phyloP scores from a whole-genome alignment of 805 yeast species.

The Lipomyces chichibuensis region DNA sequence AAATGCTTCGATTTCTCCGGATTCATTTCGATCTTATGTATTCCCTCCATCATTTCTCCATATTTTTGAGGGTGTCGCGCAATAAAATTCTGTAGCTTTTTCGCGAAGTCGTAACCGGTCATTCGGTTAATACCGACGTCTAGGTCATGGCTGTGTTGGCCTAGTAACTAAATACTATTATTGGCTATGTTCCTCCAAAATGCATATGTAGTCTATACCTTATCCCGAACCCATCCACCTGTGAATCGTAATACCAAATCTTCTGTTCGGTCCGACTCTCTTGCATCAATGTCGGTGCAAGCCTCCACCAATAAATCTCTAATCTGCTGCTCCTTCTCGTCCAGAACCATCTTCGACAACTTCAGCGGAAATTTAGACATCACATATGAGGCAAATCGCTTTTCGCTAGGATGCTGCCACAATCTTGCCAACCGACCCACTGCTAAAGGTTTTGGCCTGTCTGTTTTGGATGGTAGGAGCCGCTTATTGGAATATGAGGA shows the following conservation, averaged over 20 bases:
- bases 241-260: conserved; percentile 73
- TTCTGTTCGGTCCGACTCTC: conserved; percentile 29
- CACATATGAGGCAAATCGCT: background rate
- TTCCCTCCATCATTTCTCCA: conserved; percentile 27
- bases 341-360: background rate
- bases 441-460: background rate
- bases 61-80: conserved; percentile 27
- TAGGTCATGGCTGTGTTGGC: conserved; percentile 77
- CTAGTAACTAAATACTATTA: conserved; percentile 57
- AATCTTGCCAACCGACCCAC: background rate
- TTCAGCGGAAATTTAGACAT: background rate
- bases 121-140: conserved; percentile 87
- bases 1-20: conserved; percentile 96
- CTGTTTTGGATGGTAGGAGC: background rate
- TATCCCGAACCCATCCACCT: conserved; percentile 99
- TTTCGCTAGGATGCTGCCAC: background rate
- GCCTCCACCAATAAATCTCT: conserved; percentile 42
- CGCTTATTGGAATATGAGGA: background rate
- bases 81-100: conserved; percentile 58
- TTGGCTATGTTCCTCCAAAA: background rate
- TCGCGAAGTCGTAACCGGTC: conserved; percentile 86
- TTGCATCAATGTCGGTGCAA: conserved; percentile 35
- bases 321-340: conserved; percentile 41
- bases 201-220: conserved; percentile 11
- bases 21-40: conserved; percentile 49